phyloP scores from a whole-genome alignment of 192 early-diverging fungal species.

The Obelidium mucronatum region DNA sequence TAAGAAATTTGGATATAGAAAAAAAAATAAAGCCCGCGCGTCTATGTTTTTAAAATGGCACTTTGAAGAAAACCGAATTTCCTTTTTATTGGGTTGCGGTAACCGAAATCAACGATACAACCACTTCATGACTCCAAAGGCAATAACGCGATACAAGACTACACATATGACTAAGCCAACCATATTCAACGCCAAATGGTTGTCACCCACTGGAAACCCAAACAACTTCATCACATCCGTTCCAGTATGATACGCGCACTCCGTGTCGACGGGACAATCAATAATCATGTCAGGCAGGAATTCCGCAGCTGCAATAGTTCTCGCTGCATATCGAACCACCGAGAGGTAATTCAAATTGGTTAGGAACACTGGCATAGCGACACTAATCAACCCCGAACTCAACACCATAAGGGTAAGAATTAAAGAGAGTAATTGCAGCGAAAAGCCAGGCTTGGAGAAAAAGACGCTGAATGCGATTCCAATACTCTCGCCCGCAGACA shows the following conservation, averaged over 20 bases:
- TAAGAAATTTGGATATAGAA: no score
- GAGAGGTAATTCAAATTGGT: slow-evolving; percentile 46
- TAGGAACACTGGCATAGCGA: slow-evolving; percentile 43
- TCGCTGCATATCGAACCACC: slow-evolving; percentile 40
- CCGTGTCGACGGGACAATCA: background rate
- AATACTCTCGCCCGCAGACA: slow-evolving; percentile 50
- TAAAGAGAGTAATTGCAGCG: slow-evolving; percentile 44
- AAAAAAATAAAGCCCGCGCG: no score
- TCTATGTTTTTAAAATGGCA: no score
- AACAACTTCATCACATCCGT: slow-evolving; percentile 44
- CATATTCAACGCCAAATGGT: background rate
- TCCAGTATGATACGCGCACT: slow-evolving; percentile 44
- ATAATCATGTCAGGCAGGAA: background rate
- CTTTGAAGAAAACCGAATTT: background rate
- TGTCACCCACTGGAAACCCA: slow-evolving; percentile 23
- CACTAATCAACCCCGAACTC: slow-evolving; percentile 25
- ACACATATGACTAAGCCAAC: background rate
- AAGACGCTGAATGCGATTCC: slow-evolving; percentile 54
- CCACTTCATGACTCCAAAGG: slow-evolving; percentile 12
- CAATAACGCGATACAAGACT: background rate
- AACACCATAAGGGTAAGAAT: slow-evolving; percentile 37
- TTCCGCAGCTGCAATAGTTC: slow-evolving; percentile 37
- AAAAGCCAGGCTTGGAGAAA: slow-evolving; percentile 47
- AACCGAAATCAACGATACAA: background rate
- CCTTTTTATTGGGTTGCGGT: background rate